phyloP scores from a whole-genome alignment of 805 yeast species.

The Torulaspora delbrueckii region DNA sequence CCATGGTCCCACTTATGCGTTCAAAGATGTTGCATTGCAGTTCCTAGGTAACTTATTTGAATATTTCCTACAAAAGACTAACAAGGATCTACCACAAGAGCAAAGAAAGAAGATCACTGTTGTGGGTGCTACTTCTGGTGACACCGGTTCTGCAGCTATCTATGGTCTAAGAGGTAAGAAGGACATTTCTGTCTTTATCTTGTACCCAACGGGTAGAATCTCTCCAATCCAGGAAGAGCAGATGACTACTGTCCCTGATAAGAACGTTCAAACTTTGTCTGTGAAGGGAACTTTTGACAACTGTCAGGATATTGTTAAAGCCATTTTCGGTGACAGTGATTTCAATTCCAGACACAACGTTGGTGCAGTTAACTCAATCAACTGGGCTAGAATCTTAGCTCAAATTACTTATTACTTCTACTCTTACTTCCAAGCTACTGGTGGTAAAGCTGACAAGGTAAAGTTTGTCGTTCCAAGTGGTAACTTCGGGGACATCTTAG shows the following conservation, averaged over 20 bases:
- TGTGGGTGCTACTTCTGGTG: conserved; percentile 99
- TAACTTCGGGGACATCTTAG: conserved; percentile 96
- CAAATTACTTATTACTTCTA: conserved; percentile 96
- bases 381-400: conserved; percentile 98
- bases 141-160: conserved; percentile 98
- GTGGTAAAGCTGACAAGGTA: conserved; percentile 43
- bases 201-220: conserved; percentile 95
- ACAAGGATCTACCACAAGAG: conserved; percentile 47
- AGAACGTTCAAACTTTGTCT: conserved; percentile 89
- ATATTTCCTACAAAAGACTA: conserved; percentile 76
- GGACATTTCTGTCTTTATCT: conserved; percentile 94
- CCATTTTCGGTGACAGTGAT: conserved; percentile 81
- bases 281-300: conserved; percentile 97
- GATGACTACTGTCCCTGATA: conserved; percentile 93
- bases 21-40: conserved; percentile 97
- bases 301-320: conserved; percentile 95
- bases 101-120: conserved; percentile 82
- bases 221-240: conserved; percentile 98
- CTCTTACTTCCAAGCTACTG: conserved; percentile 69
- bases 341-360: conserved; percentile 88
- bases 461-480: conserved; percentile 96
- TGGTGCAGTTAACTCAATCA: conserved; percentile 97
- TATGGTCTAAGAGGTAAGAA: conserved; percentile 95
- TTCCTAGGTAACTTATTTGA: conserved; percentile 97
- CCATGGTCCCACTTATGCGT: conserved; percentile 99